Evolutionary conservation across 257 asterid genomes (phyloP).

Genomic region (Euphrasia confusa): DNA sequence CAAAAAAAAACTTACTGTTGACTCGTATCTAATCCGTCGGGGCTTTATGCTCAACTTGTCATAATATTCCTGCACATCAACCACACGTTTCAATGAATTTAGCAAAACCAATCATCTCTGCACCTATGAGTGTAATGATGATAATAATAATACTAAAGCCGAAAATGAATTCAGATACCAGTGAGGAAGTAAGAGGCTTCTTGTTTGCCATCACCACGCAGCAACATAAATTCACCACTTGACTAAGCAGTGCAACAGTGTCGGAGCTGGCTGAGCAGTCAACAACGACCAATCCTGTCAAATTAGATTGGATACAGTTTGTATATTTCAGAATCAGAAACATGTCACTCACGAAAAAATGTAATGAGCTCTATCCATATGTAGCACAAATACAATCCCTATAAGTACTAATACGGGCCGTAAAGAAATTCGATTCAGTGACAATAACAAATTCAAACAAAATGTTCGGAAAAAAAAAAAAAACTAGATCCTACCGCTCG

Average conservation of each 20-base stretch:
- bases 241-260: constrained; percentile 51
- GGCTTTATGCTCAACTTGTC: constrained; percentile 71
- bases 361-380: neutral
- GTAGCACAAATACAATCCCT: neutral
- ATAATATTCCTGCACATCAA: constrained; percentile 56
- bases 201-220: constrained; percentile 90
- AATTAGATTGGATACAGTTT: neutral
- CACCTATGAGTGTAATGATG: neutral
- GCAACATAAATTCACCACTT: constrained; percentile 49
- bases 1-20: constrained; percentile 59
- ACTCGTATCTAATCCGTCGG: constrained; percentile 75
- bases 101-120: constrained; percentile 13
- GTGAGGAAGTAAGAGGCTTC: constrained; percentile 75
- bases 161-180: constrained; percentile 42
- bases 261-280: constrained; percentile 97
- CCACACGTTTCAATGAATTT: neutral
- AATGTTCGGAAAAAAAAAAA: no score
- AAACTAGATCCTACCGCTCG: constrained; percentile 48
- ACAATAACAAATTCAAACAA: neutral
- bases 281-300: constrained; percentile 64
- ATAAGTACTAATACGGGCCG: neutral
- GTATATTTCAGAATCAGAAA: no score
- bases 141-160: neutral
- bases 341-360: no score
- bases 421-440: neutral